A percentile compares a stretch with the other conserved stretches of the same genome.
These are phyloP conservation scores for Trifolium pratense DNA, from an alignment of 306 rosid species.

Conservation along the genomic window DNA sequence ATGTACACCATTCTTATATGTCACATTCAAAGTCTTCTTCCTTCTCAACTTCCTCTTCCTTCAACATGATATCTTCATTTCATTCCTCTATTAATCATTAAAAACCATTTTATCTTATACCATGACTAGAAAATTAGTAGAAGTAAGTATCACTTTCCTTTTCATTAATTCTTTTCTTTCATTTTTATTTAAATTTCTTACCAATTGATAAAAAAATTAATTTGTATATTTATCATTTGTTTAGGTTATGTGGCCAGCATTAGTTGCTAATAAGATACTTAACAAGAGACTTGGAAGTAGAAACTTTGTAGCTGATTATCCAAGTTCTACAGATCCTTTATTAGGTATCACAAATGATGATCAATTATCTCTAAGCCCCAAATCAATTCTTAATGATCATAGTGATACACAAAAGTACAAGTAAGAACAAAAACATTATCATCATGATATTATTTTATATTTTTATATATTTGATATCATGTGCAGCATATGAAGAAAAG, in stretches of 20 bases:
- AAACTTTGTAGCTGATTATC: constrained; percentile 72
- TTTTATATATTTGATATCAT: neutral
- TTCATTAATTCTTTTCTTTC: constrained; percentile 20
- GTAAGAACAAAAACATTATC: constrained; percentile 37
- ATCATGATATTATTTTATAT: neutral
- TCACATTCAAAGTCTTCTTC: constrained; percentile 33
- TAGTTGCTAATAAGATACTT: constrained; percentile 75
- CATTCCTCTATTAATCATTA: constrained; percentile 16
- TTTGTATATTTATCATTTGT: neutral
- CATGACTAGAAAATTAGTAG: constrained; percentile 51
- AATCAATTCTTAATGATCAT: constrained; percentile 42
- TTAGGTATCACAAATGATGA: constrained; percentile 45
- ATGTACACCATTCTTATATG: constrained; percentile 25
- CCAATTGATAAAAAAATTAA: neutral
- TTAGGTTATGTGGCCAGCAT: constrained; percentile 80
- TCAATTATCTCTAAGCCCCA: constrained; percentile 22
- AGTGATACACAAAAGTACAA: constrained; percentile 50
- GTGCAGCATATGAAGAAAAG: neutral
- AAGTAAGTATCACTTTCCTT: constrained; percentile 51
- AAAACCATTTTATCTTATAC: neutral
- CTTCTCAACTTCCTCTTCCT: neutral
- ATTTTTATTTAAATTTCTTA: neutral
- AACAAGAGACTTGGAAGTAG: constrained; percentile 71
- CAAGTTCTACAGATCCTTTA: constrained; percentile 44
- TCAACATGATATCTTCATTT: constrained; percentile 40